phyloP scores from a whole-genome alignment of 345 rosid genomes.

The Lumnitzera racemosa region DNA sequence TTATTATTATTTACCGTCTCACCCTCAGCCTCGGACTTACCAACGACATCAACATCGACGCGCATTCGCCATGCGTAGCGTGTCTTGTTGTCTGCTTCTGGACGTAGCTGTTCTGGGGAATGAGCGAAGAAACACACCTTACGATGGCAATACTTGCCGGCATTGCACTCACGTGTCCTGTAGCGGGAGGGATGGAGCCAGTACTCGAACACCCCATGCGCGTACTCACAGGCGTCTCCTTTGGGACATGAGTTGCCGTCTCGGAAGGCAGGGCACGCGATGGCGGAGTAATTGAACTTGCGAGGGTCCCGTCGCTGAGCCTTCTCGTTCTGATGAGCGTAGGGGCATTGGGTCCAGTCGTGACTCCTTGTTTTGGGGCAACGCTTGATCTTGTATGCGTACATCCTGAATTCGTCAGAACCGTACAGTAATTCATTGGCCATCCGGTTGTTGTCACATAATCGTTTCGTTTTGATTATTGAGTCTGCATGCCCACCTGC shows the following conservation, averaged over 20 bases:
- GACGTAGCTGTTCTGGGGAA: constrained; percentile 60
- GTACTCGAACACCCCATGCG: constrained; percentile 80
- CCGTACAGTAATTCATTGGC: constrained; percentile 28
- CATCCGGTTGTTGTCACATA: too few relatives aligned
- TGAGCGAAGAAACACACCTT: constrained; percentile 86
- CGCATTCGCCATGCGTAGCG: neutral
- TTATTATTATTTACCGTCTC: too few relatives aligned
- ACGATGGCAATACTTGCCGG: constrained; percentile 54
- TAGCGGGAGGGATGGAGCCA: constrained; percentile 83
- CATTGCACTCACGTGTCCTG: constrained; percentile 68
- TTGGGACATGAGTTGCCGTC: constrained; percentile 27
- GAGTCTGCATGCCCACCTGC: too few relatives aligned
- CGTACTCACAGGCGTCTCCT: constrained; percentile 63
- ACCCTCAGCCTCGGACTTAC: too few relatives aligned
- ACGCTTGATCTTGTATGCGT: constrained; percentile 67
- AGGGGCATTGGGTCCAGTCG: constrained; percentile 95
- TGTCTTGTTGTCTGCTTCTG: constrained; percentile 2
- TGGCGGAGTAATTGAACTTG: constrained; percentile 47
- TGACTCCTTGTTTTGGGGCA: constrained; percentile 68
- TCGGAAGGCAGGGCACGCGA: constrained; percentile 66
- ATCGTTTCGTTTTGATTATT: too few relatives aligned
- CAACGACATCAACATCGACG: too few relatives aligned
- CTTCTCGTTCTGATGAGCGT: constrained; percentile 83
- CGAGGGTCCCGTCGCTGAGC: constrained; percentile 92
- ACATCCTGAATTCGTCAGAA: constrained; percentile 80